Conservation (phyloP, 495 filamentous ascomycete genomes). For the Collariella sp. region DNA sequence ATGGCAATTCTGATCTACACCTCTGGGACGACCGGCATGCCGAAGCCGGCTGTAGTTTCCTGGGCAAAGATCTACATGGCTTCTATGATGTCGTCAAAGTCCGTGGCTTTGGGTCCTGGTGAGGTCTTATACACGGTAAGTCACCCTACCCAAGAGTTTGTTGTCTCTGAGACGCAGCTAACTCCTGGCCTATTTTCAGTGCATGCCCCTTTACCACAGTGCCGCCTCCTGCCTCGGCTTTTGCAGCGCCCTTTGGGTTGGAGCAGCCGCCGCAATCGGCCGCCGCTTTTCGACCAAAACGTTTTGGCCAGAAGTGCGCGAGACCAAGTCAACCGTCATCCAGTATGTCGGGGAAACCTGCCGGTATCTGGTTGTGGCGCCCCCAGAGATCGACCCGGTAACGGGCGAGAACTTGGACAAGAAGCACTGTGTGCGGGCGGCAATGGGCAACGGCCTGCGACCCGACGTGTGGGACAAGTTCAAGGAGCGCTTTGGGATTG, state of each 20-base stretch:
- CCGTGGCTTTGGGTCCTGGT: slow-evolving; percentile 41
- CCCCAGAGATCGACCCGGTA: slow-evolving; percentile 53
- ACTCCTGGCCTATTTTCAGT: slow-evolving; percentile 33
- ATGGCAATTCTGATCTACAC: slow-evolving; percentile 79
- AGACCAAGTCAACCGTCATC: slow-evolving; percentile 64
- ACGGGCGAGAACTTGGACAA: slow-evolving; percentile 69
- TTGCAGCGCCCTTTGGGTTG: slow-evolving; percentile 44
- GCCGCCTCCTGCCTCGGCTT: slow-evolving; percentile 68
- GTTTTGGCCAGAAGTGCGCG: slow-evolving; percentile 73
- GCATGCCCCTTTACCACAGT: slow-evolving; percentile 91
- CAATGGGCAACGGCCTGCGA: slow-evolving; percentile 83
- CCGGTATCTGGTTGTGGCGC: slow-evolving; percentile 73
- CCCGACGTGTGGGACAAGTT: slow-evolving; percentile 87
- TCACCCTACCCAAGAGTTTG: neutral
- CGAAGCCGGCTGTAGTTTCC: slow-evolving; percentile 77
- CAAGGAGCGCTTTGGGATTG: slow-evolving; percentile 76
- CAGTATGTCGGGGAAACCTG: slow-evolving; percentile 96
- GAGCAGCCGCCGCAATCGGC: slow-evolving; percentile 62
- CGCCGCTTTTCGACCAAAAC: slow-evolving; percentile 71
- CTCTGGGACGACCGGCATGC: slow-evolving; percentile 80
- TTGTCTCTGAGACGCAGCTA: neutral
- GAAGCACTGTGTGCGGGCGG: slow-evolving; percentile 64
- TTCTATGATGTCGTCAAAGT: slow-evolving; percentile 45
- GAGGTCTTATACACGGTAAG: slow-evolving; percentile 77
- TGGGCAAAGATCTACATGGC: slow-evolving; percentile 59